Conservation (phyloP, 148 eudicot species). For the Vaccinium vitisidaea region DNA sequence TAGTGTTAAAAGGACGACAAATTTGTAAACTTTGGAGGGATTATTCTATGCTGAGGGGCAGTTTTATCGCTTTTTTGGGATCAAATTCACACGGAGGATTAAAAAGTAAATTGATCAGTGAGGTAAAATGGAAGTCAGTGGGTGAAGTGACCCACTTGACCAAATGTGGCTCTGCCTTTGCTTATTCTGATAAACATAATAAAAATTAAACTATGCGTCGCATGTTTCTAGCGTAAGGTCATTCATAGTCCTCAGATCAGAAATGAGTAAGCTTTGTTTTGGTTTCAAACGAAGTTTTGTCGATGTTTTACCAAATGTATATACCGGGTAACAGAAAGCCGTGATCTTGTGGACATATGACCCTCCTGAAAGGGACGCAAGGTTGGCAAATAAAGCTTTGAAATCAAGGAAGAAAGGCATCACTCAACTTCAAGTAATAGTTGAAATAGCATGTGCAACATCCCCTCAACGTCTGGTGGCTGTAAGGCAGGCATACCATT, state of each 20-base stretch:
- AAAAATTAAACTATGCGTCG: background rate
- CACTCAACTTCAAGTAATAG: constrained; percentile 56
- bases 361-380: constrained; percentile 88
- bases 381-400: constrained; percentile 59
- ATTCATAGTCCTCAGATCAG: background rate
- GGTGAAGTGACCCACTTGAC: background rate
- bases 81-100: background rate
- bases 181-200: background rate
- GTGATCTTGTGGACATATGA: constrained; percentile 68
- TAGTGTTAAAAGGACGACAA: background rate
- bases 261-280: background rate
- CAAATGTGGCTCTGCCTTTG: background rate
- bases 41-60: background rate
- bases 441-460: constrained; percentile 75
- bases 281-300: background rate
- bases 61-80: background rate
- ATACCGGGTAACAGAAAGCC: constrained; percentile 49
- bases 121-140: background rate
- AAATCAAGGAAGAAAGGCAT: constrained; percentile 41
- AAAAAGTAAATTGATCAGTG: background rate
- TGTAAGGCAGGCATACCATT: constrained; percentile 65
- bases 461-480: constrained; percentile 67
- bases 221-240: background rate
- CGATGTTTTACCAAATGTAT: background rate
- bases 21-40: background rate